A percentile compares a stretch with the other conserved stretches of the same genome.
phyloP scores from a whole-genome alignment of 2,329 filamentous ascomycete genomes.

The Penicillium brevicompactum region DNA sequence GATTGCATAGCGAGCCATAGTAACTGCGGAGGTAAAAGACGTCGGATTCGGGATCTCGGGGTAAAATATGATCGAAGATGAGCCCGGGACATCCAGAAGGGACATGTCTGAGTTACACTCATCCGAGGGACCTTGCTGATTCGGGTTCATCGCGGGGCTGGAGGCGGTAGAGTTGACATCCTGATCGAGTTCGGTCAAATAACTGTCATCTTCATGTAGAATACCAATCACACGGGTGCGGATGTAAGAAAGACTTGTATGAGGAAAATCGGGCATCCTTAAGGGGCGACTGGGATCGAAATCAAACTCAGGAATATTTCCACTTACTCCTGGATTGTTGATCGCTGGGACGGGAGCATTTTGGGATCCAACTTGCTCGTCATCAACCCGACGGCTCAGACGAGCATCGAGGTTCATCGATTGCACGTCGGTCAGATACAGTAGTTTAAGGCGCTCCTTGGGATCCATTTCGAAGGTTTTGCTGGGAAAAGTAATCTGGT shows the following conservation, averaged over 20 bases:
- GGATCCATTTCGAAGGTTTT: background rate
- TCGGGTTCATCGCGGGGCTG: background rate
- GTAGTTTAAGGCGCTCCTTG: background rate
- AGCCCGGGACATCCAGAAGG: background rate
- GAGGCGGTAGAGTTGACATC: background rate
- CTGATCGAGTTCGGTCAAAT: conserved; percentile 5
- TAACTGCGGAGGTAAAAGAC: conserved; percentile 43
- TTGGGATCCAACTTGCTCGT: background rate
- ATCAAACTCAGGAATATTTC: background rate
- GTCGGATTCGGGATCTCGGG: conserved; percentile 6
- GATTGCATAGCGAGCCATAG: conserved; percentile 47
- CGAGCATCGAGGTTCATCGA: background rate
- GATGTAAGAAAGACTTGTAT: conserved; percentile 1
- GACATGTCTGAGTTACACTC: background rate
- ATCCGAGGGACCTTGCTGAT: background rate
- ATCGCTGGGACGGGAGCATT: background rate
- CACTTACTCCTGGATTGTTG: conserved; percentile 6
- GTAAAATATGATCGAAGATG: background rate
- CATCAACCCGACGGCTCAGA: background rate
- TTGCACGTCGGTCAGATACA: background rate
- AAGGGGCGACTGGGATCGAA: background rate
- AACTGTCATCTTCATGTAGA: background rate
- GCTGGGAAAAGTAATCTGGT: too few relatives aligned
- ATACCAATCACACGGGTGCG: background rate
- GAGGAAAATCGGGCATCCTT: background rate